Conservation (phyloP, 1,284 basidiomycete genomes). For the Puccinia sorghi region DNA sequence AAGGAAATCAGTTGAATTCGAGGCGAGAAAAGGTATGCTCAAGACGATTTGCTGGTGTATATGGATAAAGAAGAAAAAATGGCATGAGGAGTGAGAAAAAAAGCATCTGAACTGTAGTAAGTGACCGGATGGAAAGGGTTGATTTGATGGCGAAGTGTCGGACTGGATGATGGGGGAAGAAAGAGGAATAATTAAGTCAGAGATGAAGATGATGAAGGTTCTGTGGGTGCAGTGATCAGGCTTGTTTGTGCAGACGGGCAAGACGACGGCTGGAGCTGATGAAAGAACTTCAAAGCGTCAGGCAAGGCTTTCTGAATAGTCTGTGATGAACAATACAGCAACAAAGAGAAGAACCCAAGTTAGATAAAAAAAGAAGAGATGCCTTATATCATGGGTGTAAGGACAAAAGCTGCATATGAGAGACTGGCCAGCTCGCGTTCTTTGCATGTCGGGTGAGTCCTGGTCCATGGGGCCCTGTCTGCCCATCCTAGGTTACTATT, state of each 20-base stretch:
- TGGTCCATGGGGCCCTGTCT: conserved; percentile 59
- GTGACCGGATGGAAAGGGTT: background rate
- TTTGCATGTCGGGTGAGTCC: conserved; percentile 62
- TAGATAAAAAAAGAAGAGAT: background rate
- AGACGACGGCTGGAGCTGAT: conserved; percentile 1
- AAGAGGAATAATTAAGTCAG: background rate
- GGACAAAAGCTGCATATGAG: background rate
- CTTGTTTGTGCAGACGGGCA: background rate
- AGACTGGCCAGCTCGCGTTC: conserved; percentile 58
- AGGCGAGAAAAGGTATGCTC: background rate
- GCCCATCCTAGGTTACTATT: conserved; percentile 56
- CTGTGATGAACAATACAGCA: background rate
- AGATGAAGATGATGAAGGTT: background rate
- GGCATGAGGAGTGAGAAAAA: background rate
- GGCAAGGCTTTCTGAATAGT: conserved; percentile 33
- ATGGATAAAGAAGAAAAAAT: background rate
- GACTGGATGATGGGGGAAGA: background rate
- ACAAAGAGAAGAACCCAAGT: background rate
- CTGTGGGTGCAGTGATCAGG: background rate
- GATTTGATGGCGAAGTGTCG: background rate
- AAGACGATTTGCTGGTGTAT: background rate
- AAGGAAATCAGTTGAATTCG: background rate
- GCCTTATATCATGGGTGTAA: too few species aligned
- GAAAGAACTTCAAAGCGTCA: conserved; percentile 10
- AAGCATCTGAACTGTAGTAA: background rate